Conservation (phyloP, 768 basidiomycete genomes). For the Boletus barrowsii region DNA sequence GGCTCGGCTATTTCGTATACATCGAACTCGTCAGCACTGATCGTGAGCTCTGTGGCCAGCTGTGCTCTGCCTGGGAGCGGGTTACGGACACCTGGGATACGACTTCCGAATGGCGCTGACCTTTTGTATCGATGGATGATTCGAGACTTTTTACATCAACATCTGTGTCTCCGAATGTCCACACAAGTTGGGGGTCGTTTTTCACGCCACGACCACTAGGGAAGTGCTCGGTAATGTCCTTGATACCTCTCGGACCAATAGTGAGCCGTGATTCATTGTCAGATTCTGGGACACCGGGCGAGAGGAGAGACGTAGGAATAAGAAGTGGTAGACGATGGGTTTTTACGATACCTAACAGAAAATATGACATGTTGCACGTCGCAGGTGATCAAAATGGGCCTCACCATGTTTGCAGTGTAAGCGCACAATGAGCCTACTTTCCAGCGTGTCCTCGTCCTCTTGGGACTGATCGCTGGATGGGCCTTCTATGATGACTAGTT, state of each 20-base stretch:
- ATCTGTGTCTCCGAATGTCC: slow-evolving; percentile 71
- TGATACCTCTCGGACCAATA: slow-evolving; percentile 70
- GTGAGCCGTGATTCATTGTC: slow-evolving; percentile 60
- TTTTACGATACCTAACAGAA: slow-evolving; percentile 64
- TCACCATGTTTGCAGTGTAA: slow-evolving; percentile 83
- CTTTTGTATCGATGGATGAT: slow-evolving; percentile 61
- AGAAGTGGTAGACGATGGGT: slow-evolving; percentile 72
- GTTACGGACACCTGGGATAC: background rate
- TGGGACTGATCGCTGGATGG: slow-evolving; percentile 34
- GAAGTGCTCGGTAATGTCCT: slow-evolving; percentile 82
- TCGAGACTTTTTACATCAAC: slow-evolving; percentile 69
- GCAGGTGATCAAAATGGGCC: slow-evolving; percentile 3
- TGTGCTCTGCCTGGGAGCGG: slow-evolving; percentile 49
- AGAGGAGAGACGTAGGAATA: slow-evolving; percentile 54
- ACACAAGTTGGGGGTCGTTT: slow-evolving; percentile 75
- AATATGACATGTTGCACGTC: slow-evolving; percentile 10
- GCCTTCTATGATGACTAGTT: slow-evolving; percentile 63
- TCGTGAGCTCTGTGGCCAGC: slow-evolving; percentile 70
- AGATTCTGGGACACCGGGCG: slow-evolving; percentile 62
- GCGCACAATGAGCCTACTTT: slow-evolving; percentile 69
- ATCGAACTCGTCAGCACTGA: slow-evolving; percentile 81
- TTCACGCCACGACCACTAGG: slow-evolving; percentile 58
- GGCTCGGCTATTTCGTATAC: slow-evolving; percentile 61
- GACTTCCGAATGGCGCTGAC: slow-evolving; percentile 31
- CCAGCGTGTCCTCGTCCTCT: slow-evolving; percentile 52